Evolutionary conservation across 768 basidiomycete genomes (phyloP), one percentile per base, ranked within the genome.

Genomic region (Boletus rubroflammeus): DNA sequence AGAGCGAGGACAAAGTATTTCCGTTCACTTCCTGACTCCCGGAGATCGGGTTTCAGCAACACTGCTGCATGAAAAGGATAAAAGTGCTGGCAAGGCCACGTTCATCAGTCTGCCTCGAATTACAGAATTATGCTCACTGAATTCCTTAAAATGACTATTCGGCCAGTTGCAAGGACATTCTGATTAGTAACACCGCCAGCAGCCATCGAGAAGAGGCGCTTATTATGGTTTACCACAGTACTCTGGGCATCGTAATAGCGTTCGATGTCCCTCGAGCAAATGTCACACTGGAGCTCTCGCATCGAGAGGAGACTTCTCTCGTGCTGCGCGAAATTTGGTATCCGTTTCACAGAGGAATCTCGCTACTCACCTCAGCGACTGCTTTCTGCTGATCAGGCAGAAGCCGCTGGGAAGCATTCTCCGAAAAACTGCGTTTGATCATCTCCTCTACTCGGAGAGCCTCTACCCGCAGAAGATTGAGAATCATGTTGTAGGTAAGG

Each of bases 391-490:
- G 92, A 51, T 96, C 93, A 5, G 97, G 97, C 29, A 98, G 75
- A 41, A 98, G 75, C 36, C 87, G 79, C 66, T 99, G 97, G 0
- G 97, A 89, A 1, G 93, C 86, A 66, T 98, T 98, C 75, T 99
- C 97, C 17, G 97, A 98, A 72, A 99, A 99, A 68, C 92, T 94
- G 36, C 97, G 81, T 71, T 98, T 98, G 67, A 99, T 98, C 97
- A 99, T 99, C 72, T 99, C 97, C 67, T 99, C 97, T 17, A 98
- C 96, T 55, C 86, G 80, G 44, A 99, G 77, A 0, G 97, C 95
- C 66, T 99, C 97, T 10, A 99, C 97, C 19, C 97, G 85, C 10
- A 99, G 80, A 36, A 99, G 75, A 67, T 99, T 99, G 56, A 99
- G 73, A 57, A 99, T 98, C 97, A 99, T 98, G 70, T 98, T 98